Conservation (phyloP, 768 basidiomycete genomes). For the Russula virescens region DNA sequence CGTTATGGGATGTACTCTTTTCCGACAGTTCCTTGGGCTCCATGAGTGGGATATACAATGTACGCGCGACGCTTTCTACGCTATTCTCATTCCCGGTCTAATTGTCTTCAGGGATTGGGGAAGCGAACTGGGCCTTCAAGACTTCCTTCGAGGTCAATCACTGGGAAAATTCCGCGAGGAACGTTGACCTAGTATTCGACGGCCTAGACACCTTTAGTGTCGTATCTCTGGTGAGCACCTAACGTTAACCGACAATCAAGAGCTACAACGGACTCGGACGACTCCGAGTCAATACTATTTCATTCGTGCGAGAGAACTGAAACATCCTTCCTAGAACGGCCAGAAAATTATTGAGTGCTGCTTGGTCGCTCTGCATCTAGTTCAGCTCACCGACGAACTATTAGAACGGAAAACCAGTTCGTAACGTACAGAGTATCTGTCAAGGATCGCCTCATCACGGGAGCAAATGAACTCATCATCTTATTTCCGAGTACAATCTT, state of each 20-base stretch:
- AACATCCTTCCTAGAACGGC: slow-evolving; percentile 52
- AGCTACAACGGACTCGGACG: background rate
- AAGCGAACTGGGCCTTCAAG: slow-evolving; percentile 80
- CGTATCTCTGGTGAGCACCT: slow-evolving; percentile 56
- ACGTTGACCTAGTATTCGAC: slow-evolving; percentile 79
- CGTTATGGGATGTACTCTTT: slow-evolving; percentile 12
- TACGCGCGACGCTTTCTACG: slow-evolving; percentile 31
- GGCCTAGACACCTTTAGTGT: slow-evolving; percentile 86
- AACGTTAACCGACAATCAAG: background rate
- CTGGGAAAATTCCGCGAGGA: slow-evolving; percentile 39
- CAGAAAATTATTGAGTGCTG: slow-evolving; percentile 55
- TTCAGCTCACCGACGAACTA: slow-evolving; percentile 1
- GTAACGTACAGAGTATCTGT: slow-evolving; percentile 60
- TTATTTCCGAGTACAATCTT: slow-evolving; percentile 72
- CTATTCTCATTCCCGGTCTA: background rate
- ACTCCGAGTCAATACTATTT: too few species aligned
- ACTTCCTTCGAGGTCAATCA: slow-evolving; percentile 51
- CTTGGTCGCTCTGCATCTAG: slow-evolving; percentile 1
- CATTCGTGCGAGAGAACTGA: background rate
- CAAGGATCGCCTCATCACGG: slow-evolving; percentile 47
- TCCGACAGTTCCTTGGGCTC: slow-evolving; percentile 59
- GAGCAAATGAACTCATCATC: slow-evolving; percentile 61
- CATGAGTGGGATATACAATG: slow-evolving; percentile 92
- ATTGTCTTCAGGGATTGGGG: slow-evolving; percentile 69
- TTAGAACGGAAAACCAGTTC: slow-evolving; percentile 80